Evolutionary conservation across 2,329 filamentous ascomycete species (phyloP).

Genomic region (Xylariaceae sp.): DNA sequence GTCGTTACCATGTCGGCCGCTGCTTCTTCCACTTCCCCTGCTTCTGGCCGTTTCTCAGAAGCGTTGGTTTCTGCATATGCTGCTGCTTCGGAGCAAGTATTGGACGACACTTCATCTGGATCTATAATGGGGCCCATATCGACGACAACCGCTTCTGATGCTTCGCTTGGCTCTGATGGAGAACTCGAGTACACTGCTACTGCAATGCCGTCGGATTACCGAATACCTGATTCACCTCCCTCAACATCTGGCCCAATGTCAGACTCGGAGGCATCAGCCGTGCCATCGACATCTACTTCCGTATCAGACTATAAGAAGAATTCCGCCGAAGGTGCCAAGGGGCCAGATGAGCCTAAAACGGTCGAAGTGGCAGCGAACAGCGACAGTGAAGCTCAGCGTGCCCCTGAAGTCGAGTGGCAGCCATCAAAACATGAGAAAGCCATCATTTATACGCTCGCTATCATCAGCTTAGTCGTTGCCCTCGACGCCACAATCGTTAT

Average conservation of each 20-base stretch:
- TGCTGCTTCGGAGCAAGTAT: too few relatives aligned
- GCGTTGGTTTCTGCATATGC: background rate
- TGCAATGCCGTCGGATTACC: background rate
- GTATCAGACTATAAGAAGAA: constrained; percentile 10
- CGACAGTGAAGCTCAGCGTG: constrained; percentile 13
- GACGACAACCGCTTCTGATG: too few relatives aligned
- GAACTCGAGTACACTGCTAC: background rate
- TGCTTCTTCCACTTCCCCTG: background rate
- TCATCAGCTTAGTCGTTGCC: constrained; percentile 24
- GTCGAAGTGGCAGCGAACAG: background rate
- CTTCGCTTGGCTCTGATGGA: background rate
- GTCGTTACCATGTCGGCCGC: constrained; percentile 4
- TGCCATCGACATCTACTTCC: constrained; percentile 11
- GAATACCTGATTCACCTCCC: background rate
- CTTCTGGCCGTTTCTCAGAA: background rate
- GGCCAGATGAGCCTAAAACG: background rate
- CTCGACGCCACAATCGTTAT: constrained; percentile 27
- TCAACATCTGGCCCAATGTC: background rate
- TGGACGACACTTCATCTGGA: too few relatives aligned
- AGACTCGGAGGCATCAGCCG: background rate
- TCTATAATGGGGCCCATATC: too few relatives aligned
- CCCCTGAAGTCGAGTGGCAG: constrained; percentile 17
- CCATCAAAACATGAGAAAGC: constrained; percentile 25
- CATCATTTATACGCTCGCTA: constrained; percentile 25
- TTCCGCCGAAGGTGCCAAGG: background rate